Evolutionary conservation across 768 basidiomycete genomes (phyloP), one percentile per base, ranked within the genome.

Genomic region (Chalciporus pseudorubinellus): DNA sequence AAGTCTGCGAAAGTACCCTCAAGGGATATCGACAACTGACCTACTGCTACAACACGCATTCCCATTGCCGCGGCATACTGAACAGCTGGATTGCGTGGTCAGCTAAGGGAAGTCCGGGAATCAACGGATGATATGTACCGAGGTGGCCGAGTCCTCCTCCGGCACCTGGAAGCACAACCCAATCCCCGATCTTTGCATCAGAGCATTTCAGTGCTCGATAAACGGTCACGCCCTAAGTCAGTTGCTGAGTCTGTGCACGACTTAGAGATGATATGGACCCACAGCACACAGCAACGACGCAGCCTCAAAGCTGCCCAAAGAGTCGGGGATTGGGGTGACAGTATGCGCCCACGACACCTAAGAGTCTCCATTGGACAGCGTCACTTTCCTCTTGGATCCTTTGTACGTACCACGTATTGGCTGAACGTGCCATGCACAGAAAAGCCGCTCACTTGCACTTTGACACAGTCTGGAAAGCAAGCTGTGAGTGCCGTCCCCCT

Each of bases 91-190:
- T 33, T 6, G 3, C 4, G 34, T 10, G 31, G 1, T 64, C n/a
- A 45, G n/a, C 9, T 5, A 13, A 8, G 11, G 20, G 4, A 6
- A 12, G 16, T 6, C 20, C 3, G 7, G 3, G 3, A 2, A 6
- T 1, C 1, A 9, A 4, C 6, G 6, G 12, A 20, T 26, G 14
- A 13, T 3, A 39, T 64, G 24, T 49, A 83, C 80, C 88, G 26
- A 95, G 77, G 71, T 92, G 88, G 8, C 91, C 92, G 28, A 92
- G 82, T 13, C 91, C 89, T 50, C 87, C 87, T 4, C 87, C 89
- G 2, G 88, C 89, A 39, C 89, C 89, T 11, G 87, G 83, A 42
- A 92, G 72, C 19, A 83, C 85, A 53, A 90, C 73, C 82, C 83
- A 89, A 49, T 95, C 82, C 26, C 90, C 87, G 8, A 83, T 78